Base-by-base conservation (phyloP, 208 protist genomes). In the Trypanosoma cruzi region DNA sequence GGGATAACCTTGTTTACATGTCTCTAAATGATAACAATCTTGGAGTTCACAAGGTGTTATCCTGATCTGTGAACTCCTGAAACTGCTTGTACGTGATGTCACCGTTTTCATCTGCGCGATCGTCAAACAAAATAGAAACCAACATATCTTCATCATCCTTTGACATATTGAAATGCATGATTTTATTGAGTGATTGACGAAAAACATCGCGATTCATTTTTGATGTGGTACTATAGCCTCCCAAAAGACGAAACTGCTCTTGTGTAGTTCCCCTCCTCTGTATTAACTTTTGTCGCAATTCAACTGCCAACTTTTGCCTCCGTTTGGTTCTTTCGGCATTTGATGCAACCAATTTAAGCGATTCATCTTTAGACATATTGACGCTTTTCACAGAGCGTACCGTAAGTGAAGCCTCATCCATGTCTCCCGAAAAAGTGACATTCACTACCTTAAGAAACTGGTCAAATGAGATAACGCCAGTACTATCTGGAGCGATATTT, bases 11-110 rank as follows among this genome's bases (percentile, higher is more conserved):
- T 67, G 4, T 68, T 61, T 67, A 53, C 53, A 62, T 64, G 0
- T 31, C 29, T 61, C 32, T 50, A 44, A 62, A 52, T 26, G 24
- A 36, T 1, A 22, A 20, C 36, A 70, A 36, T 46, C 61, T 3
- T 59, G 18, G 37, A 71, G 73, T 42, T 73, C 64, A 72, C 32
- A 71, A 22, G 49, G 44, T 28, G 6, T 52, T 58, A 63, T 63
- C 34, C 29, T 79, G 13, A 32, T 94, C 86, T 32, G 89, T 75
- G 75, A 96, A 96, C 22, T 92, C 88, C 34, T 94, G 88, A 71
- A 96, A 96, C 50, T 93, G 86, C 48, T 88, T 92, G 80, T 87
- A 94, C 1, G 84, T 93, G 16, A 96, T 93, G 24, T 93, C 85
- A 29, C 84, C 84, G 48, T 94, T 89, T 49, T 78, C 85, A 54